Base-by-base conservation (phyloP, 2,329 filamentous ascomycete genomes). In the Teratosphaeria zuluensis region DNA sequence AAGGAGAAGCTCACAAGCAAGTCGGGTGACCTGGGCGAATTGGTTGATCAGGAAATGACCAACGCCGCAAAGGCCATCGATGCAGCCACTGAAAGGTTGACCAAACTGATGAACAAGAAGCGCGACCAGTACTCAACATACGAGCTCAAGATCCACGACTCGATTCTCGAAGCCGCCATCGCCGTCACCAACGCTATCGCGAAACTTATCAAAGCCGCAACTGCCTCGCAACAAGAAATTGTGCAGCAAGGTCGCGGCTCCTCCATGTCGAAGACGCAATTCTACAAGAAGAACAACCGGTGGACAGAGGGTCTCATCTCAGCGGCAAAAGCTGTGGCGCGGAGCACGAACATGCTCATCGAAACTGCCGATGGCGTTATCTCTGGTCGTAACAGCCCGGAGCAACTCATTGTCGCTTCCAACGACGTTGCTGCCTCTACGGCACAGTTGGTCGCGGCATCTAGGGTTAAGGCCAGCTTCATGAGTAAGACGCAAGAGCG, bases 251-350 rank as follows among this genome's bases (percentile, higher is more conserved):
- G 94, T 7, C 87, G 89, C 21, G 94, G 94, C 38, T 90, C 89
- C 11, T 68, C 65, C 58, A 71, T 74, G 56, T 95, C 90, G 52
- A 84, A 87, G 59, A 95, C 92, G 1, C 91, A 92, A 28, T 99
- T 99, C 75, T 99, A 99, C 85, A 97, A 97, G 83, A 97, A 97
- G 80, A 96, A 99, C 82, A 99, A 97, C 77, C 85, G 94, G 56
- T 99, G 94, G 94, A 99, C 94, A 0, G 94, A 99, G 71, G 94
- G 94, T 54, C 84, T 99, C 61, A 96, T 99, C 71, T 96, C 90
- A 42, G 94, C 94, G 0, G 92, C 94, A 64, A 99, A 99, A 77
- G 94, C 94, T 0, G 94, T 99, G 19, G 94, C 94, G 2, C 83
- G 83, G 1, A 95, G 91, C 16, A 99, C 94, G 11, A 97, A 96